A percentile compares a stretch with the other conserved stretches of the same genome.
Conservation (phyloP, 768 basidiomycete species). For the Lentinula edodes region DNA sequence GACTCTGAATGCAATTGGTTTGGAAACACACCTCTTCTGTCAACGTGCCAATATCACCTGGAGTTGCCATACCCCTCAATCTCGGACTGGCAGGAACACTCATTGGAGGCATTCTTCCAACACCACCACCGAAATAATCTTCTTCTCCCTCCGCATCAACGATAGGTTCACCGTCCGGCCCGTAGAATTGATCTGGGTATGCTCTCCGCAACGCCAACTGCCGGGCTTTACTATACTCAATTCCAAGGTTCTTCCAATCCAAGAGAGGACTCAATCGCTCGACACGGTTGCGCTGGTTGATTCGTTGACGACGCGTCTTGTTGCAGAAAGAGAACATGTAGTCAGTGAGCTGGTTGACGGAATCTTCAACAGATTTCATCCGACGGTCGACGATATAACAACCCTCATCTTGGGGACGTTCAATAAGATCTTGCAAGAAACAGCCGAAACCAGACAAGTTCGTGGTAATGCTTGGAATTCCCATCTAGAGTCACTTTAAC, state of each 20-base stretch:
- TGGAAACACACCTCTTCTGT: constrained; percentile 63
- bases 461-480: constrained; percentile 94
- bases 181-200: constrained; percentile 90
- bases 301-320: constrained; percentile 92
- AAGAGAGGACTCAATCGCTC: constrained; percentile 89
- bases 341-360: constrained; percentile 77
- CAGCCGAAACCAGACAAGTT: constrained; percentile 98
- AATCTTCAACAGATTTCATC: constrained; percentile 84
- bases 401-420: constrained; percentile 89
- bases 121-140: constrained; percentile 52
- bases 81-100: constrained; percentile 88
- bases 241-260: constrained; percentile 97
- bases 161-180: constrained; percentile 35
- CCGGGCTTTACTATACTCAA: constrained; percentile 94
- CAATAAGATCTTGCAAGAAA: constrained; percentile 98
- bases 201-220: constrained; percentile 89
- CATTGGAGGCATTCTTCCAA: constrained; percentile 63
- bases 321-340: constrained; percentile 69
- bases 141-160: constrained; percentile 29
- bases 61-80: constrained; percentile 82
- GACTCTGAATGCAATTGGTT: background rate
- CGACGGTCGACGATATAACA: constrained; percentile 96
- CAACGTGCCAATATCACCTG: constrained; percentile 88
- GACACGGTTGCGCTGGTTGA: constrained; percentile 98
- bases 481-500: constrained; percentile 58